A percentile compares a stretch with the other conserved stretches of the same genome.
These are phyloP conservation scores for Fusarium sp. DNA, from an alignment of 2,329 filamentous ascomycete species.

Conservation along the genomic window DNA sequence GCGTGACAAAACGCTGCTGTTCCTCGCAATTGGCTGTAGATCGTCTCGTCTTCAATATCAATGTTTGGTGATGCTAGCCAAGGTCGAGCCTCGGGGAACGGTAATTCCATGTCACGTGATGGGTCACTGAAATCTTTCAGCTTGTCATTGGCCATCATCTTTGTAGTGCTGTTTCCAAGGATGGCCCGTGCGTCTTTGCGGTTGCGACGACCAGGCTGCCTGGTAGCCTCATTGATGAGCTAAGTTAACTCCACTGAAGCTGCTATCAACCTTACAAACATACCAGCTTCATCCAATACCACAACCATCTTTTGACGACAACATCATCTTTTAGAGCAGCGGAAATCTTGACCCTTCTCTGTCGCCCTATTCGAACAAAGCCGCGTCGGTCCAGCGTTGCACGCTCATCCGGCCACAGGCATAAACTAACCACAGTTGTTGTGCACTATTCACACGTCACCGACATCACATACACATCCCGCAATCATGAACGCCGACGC, in stretches of 20 bases:
- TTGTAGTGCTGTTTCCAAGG: background rate
- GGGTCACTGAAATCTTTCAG: slow-evolving; percentile 36
- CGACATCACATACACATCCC: slow-evolving; percentile 23
- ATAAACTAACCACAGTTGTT: slow-evolving; percentile 35
- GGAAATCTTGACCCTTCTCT: background rate
- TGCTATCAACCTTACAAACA: slow-evolving; percentile 27
- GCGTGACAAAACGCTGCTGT: slow-evolving; percentile 45
- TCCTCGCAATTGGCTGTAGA: slow-evolving; percentile 46
- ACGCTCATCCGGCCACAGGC: slow-evolving; percentile 19
- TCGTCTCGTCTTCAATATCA: slow-evolving; percentile 39
- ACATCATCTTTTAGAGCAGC: background rate
- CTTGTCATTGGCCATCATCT: slow-evolving; percentile 23
- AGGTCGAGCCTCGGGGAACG: slow-evolving; percentile 39
- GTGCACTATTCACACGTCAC: slow-evolving; percentile 31
- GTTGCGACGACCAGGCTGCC: slow-evolving; percentile 51
- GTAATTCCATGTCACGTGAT: slow-evolving; percentile 43
- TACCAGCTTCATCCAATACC: slow-evolving; percentile 3
- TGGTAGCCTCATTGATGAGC: slow-evolving; percentile 50
- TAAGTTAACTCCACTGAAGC: slow-evolving; percentile 37
- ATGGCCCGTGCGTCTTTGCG: slow-evolving; percentile 40
- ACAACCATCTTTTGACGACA: slow-evolving; percentile 5
- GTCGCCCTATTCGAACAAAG: background rate
- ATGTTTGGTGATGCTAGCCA: slow-evolving; percentile 41
- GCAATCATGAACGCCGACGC: slow-evolving; percentile 80
- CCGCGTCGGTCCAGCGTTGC: slow-evolving; percentile 4